Evolutionary conservation across 2,329 filamentous ascomycete genomes (phyloP), one percentile per base, ranked within the genome.

Genomic region (Cytospora piceae): DNA sequence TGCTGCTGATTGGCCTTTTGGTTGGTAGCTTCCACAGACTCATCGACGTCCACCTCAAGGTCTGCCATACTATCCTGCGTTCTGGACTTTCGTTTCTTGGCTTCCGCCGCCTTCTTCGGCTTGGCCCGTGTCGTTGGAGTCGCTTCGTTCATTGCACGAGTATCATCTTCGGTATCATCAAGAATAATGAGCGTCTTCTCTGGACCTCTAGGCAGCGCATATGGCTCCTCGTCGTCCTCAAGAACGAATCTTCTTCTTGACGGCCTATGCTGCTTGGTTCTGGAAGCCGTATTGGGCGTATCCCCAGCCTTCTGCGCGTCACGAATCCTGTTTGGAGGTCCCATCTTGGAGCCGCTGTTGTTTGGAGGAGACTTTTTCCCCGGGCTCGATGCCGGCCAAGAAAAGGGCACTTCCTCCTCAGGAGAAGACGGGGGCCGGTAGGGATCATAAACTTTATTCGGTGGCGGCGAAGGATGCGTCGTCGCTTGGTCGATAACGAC

Each of bases 341-440:
- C 22, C 3, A 12, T 31, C 4, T 5, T 15, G 4, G 39, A 9
- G 1, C 27, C 20, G 22, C 17, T 22, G 34, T 11, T 17, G 20
- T 15, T 46, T 17, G 20, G 20, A 9, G 46, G 6, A 6, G 31
- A 15, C 24, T 17, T 51, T 3, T 0, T 22, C 31, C 2, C 22
- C 27, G 51, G 49, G 32, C 12, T 53, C 6, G 51, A 56, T 7
- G 42, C 29, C 11, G 32, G 51, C 20, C 59, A 56, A 32, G 42
- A 37, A 32, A 24, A 37, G 20, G 9, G 22, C 17, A n/a, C 39
- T 3, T 17, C 8, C 22, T 56, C 51, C 24, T 52, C 63, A 31
- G 53, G 52, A 11, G 63, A 66, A 22, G 63, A 66, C n/a, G 66
- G 66, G 4, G 63, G 54, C 0, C 20, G 59, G 34, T 63, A 66